Evolutionary conservation across 768 basidiomycete genomes (phyloP), one percentile per base, ranked within the genome.

Genomic region (Rhodotorula taiwanensis): DNA sequence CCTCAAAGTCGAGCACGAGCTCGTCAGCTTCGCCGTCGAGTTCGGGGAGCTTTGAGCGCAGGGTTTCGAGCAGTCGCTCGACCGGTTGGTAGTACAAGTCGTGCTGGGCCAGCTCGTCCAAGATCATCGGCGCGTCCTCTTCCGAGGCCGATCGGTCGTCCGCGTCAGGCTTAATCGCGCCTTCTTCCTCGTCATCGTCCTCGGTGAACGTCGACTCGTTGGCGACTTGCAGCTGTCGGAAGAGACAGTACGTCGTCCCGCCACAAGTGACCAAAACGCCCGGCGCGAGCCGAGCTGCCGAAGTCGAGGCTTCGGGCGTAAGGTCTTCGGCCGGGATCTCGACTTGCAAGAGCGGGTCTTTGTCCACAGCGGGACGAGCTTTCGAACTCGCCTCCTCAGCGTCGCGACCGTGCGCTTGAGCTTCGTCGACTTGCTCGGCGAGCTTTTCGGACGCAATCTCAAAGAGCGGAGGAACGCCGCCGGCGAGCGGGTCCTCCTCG

Each of bases 1-100:
- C 66, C 39, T 67, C 66, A 45, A 71, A 69, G 27, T 62, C 56
- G 39, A 73, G 61, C 7, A 71, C 67, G 13, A 73, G 47, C 55
- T 73, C 72, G n/a, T 67, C 67, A 30, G 67, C 52, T 1, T 58
- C 42, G 20, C 58, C 50, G 11, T 23, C 42, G 27, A 69, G 34
- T n/a, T 55, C 56, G 6, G 58, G 61, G 43, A 73, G 64, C 20
- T 55, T 25, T 14, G 51, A 49, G n/a, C 68, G 62, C n/a, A 73
- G 39, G 11, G 28, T 43, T 23, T 30, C 56, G 45, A 73, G 62
- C 23, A 73, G 31, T 30, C 20, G 6, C 6, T 60, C 66, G 52
- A 73, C 43, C 27, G 60, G 56, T 23, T 52, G 49, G 50, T 66
- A 70, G 62, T 73, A 73, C 20, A 73, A 56, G 14, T 48, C 34